These are phyloP conservation scores for Leonotis leonurus DNA, from an alignment of 257 asterid species.

Conservation along the genomic window DNA sequence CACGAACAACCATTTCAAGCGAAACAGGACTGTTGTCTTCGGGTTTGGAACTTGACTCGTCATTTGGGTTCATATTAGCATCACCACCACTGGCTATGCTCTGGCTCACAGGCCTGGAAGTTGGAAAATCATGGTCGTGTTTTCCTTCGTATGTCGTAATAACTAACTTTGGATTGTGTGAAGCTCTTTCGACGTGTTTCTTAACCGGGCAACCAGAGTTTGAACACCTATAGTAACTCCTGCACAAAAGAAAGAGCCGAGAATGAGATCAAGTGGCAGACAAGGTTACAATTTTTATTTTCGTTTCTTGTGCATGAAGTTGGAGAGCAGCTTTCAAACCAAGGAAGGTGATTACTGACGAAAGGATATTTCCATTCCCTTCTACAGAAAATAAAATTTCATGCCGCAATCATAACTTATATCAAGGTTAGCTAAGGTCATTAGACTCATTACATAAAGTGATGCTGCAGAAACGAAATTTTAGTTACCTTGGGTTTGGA, in stretches of 20 bases:
- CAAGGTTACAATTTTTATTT: neutral
- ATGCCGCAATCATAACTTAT: neutral
- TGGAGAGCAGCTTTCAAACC: neutral
- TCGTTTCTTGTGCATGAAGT: neutral
- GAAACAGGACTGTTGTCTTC: slow-evolving; percentile 41
- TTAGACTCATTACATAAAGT: neutral
- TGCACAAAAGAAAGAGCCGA: slow-evolving; percentile 22
- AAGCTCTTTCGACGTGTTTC: slow-evolving; percentile 89
- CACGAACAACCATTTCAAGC: slow-evolving; percentile 51
- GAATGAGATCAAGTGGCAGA: slow-evolving; percentile 11
- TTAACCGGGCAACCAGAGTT: slow-evolving; percentile 72
- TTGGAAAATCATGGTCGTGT: slow-evolving; percentile 60
- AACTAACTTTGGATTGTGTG: slow-evolving; percentile 65
- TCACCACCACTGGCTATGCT: slow-evolving; percentile 27
- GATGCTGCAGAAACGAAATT: slow-evolving; percentile 13
- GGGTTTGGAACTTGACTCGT: slow-evolving; percentile 42
- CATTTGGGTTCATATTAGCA: slow-evolving; percentile 24
- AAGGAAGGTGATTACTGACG: neutral
- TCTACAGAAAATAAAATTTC: neutral
- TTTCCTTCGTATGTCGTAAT: slow-evolving; percentile 81
- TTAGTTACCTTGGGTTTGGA: slow-evolving; percentile 81
- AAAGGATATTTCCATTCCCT: neutral
- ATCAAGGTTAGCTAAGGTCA: neutral
- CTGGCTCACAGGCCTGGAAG: slow-evolving; percentile 37
- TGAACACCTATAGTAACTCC: slow-evolving; percentile 95